Base-by-base conservation (phyloP, 1,284 basidiomycete genomes). In the Rhodotorula sp. region DNA sequence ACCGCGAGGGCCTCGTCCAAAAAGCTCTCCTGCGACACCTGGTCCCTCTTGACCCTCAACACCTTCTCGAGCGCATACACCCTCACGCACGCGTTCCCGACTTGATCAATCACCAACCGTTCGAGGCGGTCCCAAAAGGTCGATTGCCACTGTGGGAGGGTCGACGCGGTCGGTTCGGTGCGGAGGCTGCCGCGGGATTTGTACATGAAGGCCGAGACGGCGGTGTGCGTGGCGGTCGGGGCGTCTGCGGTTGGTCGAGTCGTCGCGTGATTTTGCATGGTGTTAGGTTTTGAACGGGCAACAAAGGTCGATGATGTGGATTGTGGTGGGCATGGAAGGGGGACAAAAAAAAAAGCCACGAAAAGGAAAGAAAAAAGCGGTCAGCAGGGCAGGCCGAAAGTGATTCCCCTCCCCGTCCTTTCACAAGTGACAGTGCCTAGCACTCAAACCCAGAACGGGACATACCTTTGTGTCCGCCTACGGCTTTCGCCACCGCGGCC, bases 41-140 rank as follows among this genome's bases (percentile, higher is more conserved):
- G 85, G 80, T 96, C 93, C 79, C 87, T 90, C 83, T 97, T 97
- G 77, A 95, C 82, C 78, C 87, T 88, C 46, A 98, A 84, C 6
- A 98, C 95, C 79, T 93, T 97, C 81, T 98, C 94, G 10, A 99
- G 86, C 0, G 91, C 91, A 81, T 97, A 97, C 74, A 90, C 91
- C 86, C 96, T 95, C 80, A 93, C 87, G 80, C 94, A 97, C 77
- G 92, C 92, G 65, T 88, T 89, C 3, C 91, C 87, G 86, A 99
- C 89, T 77, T 96, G 93, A 39, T 64, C 63, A 74, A 92, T 90
- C 7, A 97, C 87, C 78, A 97, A 87, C 10, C 83, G 84, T 78
- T 96, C 92, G 8, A 99, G 84, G 62, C 91, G 85, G 8, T 83
- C 81, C 95, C 95, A 98, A 5, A 98, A 82, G 3, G 89, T 89